phyloP scores from a whole-genome alignment of 2,329 filamentous ascomycete genomes.

The Diaporthe destruens region DNA sequence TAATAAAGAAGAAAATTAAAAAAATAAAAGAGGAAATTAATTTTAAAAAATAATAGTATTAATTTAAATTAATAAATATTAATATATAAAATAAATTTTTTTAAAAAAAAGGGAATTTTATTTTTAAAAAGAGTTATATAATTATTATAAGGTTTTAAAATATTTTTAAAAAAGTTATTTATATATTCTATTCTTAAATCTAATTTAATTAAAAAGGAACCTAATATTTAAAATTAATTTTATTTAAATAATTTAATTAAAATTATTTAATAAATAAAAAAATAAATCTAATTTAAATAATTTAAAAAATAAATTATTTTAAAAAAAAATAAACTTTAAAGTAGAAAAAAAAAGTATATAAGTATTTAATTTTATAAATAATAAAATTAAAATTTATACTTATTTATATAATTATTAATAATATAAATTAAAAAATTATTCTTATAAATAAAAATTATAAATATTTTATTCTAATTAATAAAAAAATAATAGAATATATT shows the following conservation, averaged over 20 bases:
- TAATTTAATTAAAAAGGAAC: too few relatives aligned
- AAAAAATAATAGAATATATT: background rate
- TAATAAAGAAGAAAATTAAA: too few relatives aligned
- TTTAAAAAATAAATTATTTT: background rate
- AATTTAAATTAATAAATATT: background rate
- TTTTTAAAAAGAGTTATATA: background rate
- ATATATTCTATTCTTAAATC: background rate
- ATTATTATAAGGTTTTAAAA: background rate
- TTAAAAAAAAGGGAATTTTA: fast-evolving
- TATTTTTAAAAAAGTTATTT: background rate
- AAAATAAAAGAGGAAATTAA: too few relatives aligned
- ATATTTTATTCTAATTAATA: background rate
- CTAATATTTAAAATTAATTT: too few relatives aligned
- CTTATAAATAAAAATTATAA: background rate
- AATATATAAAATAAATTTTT: background rate
- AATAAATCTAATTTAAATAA: background rate
- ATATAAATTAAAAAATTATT: background rate
- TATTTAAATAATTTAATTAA: too few relatives aligned
- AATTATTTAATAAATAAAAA: background rate
- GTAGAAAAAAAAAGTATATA: background rate
- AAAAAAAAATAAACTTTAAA: background rate
- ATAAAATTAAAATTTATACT: background rate
- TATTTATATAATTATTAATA: background rate
- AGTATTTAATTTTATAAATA: background rate
- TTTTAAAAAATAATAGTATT: too few relatives aligned